phyloP scores from a whole-genome alignment of 2,329 filamentous ascomycete species.

The Diplocarpon rosae region DNA sequence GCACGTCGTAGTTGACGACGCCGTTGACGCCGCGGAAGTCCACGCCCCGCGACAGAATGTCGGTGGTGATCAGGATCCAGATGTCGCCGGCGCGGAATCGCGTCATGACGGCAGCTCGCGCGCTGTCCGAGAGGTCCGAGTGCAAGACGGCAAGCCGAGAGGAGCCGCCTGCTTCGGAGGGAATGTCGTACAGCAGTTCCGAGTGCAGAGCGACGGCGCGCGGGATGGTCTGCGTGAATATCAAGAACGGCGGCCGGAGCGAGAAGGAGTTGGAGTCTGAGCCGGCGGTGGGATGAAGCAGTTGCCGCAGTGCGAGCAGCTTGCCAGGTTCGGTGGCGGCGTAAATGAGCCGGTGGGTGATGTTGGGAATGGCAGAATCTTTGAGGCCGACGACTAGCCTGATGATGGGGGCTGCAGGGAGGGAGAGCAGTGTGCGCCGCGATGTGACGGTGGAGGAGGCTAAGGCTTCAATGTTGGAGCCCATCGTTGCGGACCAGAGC shows the following conservation, averaged over 20 bases:
- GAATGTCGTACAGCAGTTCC: constrained; percentile 91
- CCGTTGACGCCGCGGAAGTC: constrained; percentile 94
- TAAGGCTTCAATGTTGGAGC: constrained; percentile 78
- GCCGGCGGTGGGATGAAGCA: constrained; percentile 63
- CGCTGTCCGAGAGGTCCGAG: constrained; percentile 67
- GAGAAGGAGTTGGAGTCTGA: constrained; percentile 35
- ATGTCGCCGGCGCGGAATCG: constrained; percentile 85
- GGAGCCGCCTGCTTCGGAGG: constrained; percentile 73
- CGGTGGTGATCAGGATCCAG: constrained; percentile 94
- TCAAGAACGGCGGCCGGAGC: constrained; percentile 78
- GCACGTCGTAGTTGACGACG: constrained; percentile 95
- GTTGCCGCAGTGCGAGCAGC: constrained; percentile 77
- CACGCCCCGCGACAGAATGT: constrained; percentile 81
- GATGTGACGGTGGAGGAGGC: constrained; percentile 55
- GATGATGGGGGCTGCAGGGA: constrained; percentile 41
- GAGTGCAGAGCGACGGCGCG: constrained; percentile 78
- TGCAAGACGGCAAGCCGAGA: constrained; percentile 83
- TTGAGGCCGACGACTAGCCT: constrained; percentile 92
- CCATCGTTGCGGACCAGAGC: constrained; percentile 96
- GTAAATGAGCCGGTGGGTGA: constrained; percentile 80
- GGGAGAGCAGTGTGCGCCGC: constrained; percentile 34
- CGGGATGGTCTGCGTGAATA: constrained; percentile 94
- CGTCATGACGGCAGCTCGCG: constrained; percentile 72
- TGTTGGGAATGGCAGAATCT: constrained; percentile 87
- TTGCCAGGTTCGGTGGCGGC: constrained; percentile 91